Evolutionary conservation across 441 rosid genomes (phyloP).

Genomic region (Theobroma grandiflorum): DNA sequence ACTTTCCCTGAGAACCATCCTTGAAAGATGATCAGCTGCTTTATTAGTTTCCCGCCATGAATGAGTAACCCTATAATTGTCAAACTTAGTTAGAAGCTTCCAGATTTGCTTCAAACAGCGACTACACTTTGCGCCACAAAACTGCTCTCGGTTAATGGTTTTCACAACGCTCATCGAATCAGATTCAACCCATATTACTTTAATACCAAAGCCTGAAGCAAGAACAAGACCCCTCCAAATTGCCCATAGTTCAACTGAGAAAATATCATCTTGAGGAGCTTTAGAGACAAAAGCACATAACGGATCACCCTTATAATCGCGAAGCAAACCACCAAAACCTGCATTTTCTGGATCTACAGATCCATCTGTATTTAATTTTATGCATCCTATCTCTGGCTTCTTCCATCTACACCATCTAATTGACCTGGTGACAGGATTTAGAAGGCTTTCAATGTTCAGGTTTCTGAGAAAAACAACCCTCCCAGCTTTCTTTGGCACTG

Average conservation of each 20-base stretch:
- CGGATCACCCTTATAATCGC: conserved; percentile 41
- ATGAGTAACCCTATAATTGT: conserved; percentile 36
- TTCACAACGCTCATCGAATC: conserved; percentile 49
- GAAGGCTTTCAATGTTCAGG: conserved; percentile 21
- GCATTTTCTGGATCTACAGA: conserved; percentile 37
- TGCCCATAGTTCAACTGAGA: conserved; percentile 49
- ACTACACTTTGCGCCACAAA: conserved; percentile 31
- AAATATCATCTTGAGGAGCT: conserved; percentile 36
- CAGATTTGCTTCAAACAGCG: conserved; percentile 42
- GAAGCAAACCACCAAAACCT: conserved; percentile 46
- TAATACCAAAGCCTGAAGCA: conserved; percentile 36
- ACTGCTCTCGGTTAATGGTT: conserved; percentile 42
- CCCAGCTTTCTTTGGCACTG: neutral
- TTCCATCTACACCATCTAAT: conserved; percentile 42
- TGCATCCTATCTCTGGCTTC: conserved; percentile 44
- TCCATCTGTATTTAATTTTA: conserved; percentile 49
- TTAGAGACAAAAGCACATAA: conserved; percentile 47
- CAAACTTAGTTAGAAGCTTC: conserved; percentile 38
- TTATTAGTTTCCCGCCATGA: conserved; percentile 51
- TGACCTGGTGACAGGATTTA: conserved; percentile 33
- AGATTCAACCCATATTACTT: conserved; percentile 49
- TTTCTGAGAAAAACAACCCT: conserved; percentile 13
- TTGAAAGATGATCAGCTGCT: conserved; percentile 50
- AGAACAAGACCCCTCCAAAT: conserved; percentile 52
- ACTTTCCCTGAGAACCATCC: conserved; percentile 34